phyloP scores from a whole-genome alignment of 805 yeast species.

The Nakazawaea siamensis region DNA sequence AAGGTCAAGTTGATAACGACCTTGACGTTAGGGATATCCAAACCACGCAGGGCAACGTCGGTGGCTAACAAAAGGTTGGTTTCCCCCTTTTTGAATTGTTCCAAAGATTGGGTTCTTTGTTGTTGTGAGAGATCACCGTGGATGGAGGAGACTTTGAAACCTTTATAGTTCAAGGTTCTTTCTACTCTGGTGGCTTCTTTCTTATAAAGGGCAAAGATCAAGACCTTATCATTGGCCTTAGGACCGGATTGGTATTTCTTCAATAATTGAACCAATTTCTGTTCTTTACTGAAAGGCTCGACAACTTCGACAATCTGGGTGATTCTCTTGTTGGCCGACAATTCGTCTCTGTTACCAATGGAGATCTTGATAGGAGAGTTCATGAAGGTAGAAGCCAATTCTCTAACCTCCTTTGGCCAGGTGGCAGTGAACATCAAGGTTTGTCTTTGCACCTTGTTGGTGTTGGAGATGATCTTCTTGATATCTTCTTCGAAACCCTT shows the following conservation, averaged over 20 bases:
- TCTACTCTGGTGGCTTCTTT: conserved; percentile 95
- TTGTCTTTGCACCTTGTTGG: conserved; percentile 48
- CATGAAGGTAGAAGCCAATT: conserved; percentile 82
- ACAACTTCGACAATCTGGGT: conserved; percentile 90
- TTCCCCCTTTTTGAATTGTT: conserved; percentile 74
- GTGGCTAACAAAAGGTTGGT: conserved; percentile 82
- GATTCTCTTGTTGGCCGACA: conserved; percentile 90
- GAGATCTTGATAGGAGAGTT: conserved; percentile 78
- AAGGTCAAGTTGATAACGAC: conserved; percentile 91
- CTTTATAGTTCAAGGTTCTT: conserved; percentile 59
- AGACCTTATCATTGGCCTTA: conserved; percentile 66
- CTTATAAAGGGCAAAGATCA: conserved; percentile 91
- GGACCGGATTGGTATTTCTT: conserved; percentile 64
- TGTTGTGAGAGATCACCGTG: conserved; percentile 94
- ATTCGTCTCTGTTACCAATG: conserved; percentile 91
- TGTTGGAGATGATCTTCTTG: conserved; percentile 52
- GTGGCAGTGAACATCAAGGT: conserved; percentile 99
- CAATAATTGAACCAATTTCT: conserved; percentile 61
- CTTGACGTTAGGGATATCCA: conserved; percentile 96
- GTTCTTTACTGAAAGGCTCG: conserved; percentile 75
- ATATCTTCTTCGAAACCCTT: conserved; percentile 98
- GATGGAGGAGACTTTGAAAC: conserved; percentile 81
- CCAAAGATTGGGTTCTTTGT: conserved; percentile 85
- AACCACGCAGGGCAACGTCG: conserved; percentile 97
- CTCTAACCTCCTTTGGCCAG: conserved; percentile 99